A percentile compares a stretch with the other conserved stretches of the same genome.
These are phyloP conservation scores for Ustilago esculenta DNA, from an alignment of 1,284 basidiomycete genomes.

Conservation along the genomic window DNA sequence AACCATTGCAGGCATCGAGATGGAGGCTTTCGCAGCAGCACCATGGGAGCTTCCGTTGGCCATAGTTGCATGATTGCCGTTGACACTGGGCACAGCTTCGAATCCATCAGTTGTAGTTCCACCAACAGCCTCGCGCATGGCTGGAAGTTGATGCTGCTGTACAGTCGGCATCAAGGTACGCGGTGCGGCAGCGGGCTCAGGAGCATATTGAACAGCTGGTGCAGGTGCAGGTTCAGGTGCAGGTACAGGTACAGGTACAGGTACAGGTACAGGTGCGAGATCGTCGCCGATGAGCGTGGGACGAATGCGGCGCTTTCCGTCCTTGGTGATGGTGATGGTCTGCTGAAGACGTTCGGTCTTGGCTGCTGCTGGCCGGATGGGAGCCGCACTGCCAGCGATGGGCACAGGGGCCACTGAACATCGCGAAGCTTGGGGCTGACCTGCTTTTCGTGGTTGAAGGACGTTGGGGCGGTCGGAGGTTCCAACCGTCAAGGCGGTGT, in stretches of 20 bases:
- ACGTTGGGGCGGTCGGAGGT: conserved; percentile 50
- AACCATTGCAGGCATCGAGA: conserved; percentile 7
- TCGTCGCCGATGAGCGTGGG: conserved; percentile 70
- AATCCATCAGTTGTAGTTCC: conserved; percentile 42
- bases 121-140: conserved; percentile 38
- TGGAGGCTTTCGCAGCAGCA: neutral
- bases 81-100: conserved; percentile 10
- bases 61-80: conserved; percentile 21
- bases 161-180: conserved; percentile 5
- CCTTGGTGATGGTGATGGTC: conserved; percentile 66
- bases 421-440: conserved; percentile 20
- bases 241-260: conserved; percentile 7
- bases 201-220: conserved; percentile 9
- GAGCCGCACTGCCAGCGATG: conserved; percentile 21
- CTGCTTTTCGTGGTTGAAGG: conserved; percentile 62
- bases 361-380: conserved; percentile 17
- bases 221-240: conserved; percentile 7
- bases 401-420: conserved; percentile 28
- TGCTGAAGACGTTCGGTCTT: conserved; percentile 58
- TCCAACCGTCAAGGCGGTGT: conserved; percentile 3
- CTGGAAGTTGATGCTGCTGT: conserved; percentile 28
- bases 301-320: conserved; percentile 76
- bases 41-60: conserved; percentile 13
- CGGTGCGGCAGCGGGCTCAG: conserved; percentile 7
- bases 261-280: conserved; percentile 1